These are phyloP conservation scores for Talaromyces adpressus DNA, from an alignment of 495 filamentous ascomycete species.

Conservation along the genomic window DNA sequence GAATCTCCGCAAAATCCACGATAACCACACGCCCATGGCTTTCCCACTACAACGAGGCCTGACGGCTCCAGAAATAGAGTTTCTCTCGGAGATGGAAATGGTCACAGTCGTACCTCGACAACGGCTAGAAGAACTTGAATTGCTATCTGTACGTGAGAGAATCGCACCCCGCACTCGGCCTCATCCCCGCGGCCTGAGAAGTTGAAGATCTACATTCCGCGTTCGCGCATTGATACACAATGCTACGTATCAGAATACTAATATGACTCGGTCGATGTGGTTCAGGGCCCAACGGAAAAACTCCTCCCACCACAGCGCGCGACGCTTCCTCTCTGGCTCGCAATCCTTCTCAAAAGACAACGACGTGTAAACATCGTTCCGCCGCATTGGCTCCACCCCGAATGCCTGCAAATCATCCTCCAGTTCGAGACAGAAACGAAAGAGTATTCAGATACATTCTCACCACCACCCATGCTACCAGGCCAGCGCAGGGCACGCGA, in stretches of 20 bases:
- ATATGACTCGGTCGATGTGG: background rate
- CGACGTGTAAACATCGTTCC: constrained; percentile 88
- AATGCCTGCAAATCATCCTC: constrained; percentile 67
- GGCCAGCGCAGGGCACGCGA: constrained; percentile 26
- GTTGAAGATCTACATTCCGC: constrained; percentile 7
- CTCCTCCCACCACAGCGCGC: constrained; percentile 77
- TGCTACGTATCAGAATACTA: background rate
- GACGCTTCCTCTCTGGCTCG: constrained; percentile 86
- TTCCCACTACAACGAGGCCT: constrained; percentile 76
- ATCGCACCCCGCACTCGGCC: constrained; percentile 1
- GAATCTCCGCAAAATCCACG: background rate
- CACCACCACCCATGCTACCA: constrained; percentile 60
- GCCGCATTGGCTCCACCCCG: constrained; percentile 75
- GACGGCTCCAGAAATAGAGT: constrained; percentile 83
- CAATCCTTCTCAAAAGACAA: constrained; percentile 94
- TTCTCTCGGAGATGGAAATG: constrained; percentile 94
- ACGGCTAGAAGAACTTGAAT: constrained; percentile 72
- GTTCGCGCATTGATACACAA: background rate
- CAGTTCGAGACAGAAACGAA: constrained; percentile 64
- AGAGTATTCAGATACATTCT: constrained; percentile 58
- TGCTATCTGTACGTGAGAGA: constrained; percentile 65
- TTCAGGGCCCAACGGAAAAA: constrained; percentile 66
- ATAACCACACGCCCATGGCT: constrained; percentile 50
- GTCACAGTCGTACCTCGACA: constrained; percentile 91
- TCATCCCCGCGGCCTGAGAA: constrained; percentile 1